Conservation (phyloP, 2,329 filamentous ascomycete species). For the Sphaceloma murrayae region DNA sequence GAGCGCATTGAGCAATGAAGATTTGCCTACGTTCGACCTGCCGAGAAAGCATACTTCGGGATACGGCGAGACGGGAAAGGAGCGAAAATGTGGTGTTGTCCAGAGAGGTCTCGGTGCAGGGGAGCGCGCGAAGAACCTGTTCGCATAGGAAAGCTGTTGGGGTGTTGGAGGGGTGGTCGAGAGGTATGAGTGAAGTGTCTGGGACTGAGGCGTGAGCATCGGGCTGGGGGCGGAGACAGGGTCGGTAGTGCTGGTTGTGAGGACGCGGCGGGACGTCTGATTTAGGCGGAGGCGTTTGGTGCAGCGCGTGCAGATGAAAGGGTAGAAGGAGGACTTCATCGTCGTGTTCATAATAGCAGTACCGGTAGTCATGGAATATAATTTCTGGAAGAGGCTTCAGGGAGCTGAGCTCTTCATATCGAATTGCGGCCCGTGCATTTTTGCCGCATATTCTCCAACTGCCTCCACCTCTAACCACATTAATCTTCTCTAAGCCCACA, state of each 20-base stretch:
- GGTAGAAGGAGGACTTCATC: background rate
- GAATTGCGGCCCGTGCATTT: conserved; percentile 2
- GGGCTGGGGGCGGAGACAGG: conserved; percentile 15
- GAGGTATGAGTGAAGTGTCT: conserved; percentile 28
- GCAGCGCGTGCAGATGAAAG: background rate
- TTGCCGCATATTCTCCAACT: background rate
- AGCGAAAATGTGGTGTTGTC: conserved; percentile 51
- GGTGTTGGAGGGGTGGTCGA: conserved; percentile 26
- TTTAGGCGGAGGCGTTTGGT: conserved; percentile 1
- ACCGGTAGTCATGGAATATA: too few relatives aligned
- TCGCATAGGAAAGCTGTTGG: conserved; percentile 33
- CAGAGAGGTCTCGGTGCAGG: conserved; percentile 47
- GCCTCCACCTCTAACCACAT: too few relatives aligned
- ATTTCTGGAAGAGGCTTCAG: too few relatives aligned
- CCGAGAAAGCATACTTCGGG: conserved; percentile 60
- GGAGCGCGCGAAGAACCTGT: conserved; percentile 35
- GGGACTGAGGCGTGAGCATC: conserved; percentile 25
- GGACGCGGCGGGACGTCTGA: background rate
- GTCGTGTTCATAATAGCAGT: too few relatives aligned
- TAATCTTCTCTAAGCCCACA: too few relatives aligned
- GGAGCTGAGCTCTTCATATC: conserved; percentile 8
- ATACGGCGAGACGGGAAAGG: conserved; percentile 44
- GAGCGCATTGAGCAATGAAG: conserved; percentile 55
- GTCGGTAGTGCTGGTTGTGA: conserved; percentile 9
- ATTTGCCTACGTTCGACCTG: conserved; percentile 62